Base-by-base conservation (phyloP, 1,284 basidiomycete genomes). In the Ustilago bromivora region DNA sequence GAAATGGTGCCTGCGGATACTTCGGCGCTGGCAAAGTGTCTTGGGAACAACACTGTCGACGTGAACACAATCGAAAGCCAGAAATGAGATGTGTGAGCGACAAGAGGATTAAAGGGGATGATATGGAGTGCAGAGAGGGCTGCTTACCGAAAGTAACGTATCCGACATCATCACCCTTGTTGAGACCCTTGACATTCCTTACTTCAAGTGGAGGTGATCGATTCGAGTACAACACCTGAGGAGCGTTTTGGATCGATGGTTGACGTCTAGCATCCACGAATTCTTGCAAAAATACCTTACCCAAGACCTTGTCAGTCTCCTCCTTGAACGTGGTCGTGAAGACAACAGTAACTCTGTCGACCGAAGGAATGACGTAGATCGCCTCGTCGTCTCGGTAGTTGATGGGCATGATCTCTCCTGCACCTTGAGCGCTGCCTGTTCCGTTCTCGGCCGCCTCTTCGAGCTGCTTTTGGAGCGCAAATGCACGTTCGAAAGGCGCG, bases 251-350 rank as follows among this genome's bases (percentile, higher is more conserved):
- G 73, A 99, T 93, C 17, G 92, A 92, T 1, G 96, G 94, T 72
- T 95, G 91, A 72, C 95, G 91, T 66, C 96, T 91, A 10, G 97
- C 96, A 88, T 99, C 97, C 52, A 98, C 97, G 81, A 99, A 99
- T 91, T 99, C 97, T 90, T 99, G 97, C 70, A 99, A 88, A 88
- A 99, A 99, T 7, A 99, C 93, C 84, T 95, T 95, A 31, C 97
- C 97, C 86, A 95, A 94, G 59, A 98, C 94, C 64, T 95, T 91
- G 88, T 99, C 97, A 7, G 96, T 98, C 87, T 99, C 97, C 83
- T 99, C 97, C 82, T 93, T 91, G 89, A 99, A 99, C 53, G 95
- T 90, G 12, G 97, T 99, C 4, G 93, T 95, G 88, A 99, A 99
- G 82, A 98, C 94, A 66, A 98, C 94, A 0, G 97, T 99, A 58